Percentiles rank a stretch among this genome's conserved stretches.
These are phyloP conservation scores for Laetiporus sulphureus DNA, from an alignment of 1,284 basidiomycete genomes.

Conservation along the genomic window DNA sequence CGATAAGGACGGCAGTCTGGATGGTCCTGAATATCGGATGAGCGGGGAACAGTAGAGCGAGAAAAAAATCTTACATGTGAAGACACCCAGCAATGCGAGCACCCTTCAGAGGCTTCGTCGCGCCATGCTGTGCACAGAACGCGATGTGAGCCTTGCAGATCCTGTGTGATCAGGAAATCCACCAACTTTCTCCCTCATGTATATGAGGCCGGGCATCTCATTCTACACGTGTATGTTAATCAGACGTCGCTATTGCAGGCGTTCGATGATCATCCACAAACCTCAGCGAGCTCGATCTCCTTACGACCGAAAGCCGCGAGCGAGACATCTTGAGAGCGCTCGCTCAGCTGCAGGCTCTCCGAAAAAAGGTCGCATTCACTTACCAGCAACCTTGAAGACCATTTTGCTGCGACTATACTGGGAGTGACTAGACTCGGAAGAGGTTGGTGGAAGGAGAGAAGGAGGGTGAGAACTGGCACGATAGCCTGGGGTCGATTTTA, in stretches of 20 bases:
- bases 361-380: no score
- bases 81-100: constrained; percentile 97
- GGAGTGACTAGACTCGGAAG: constrained; percentile 14
- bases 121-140: constrained; percentile 53
- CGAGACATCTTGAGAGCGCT: constrained; percentile 79
- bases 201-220: constrained; percentile 94
- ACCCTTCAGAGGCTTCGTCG: constrained; percentile 85
- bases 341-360: no score
- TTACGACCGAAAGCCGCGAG: constrained; percentile 97
- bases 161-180: not conserved
- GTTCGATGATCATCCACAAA: constrained; percentile 29
- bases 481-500: constrained; percentile 31
- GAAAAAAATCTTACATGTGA: constrained; percentile 66
- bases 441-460: constrained; percentile 23
- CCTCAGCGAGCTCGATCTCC: constrained; percentile 97
- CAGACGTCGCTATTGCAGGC: no score
- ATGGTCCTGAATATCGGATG: constrained; percentile 59
- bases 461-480: constrained; percentile 31
- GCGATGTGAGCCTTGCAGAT: not conserved
- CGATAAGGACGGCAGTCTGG: constrained; percentile 95
- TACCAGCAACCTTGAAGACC: constrained; percentile 83
- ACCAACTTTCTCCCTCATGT: constrained; percentile 75
- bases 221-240: no score
- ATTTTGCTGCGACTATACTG: constrained; percentile 36
- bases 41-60: no score